Conservation (phyloP, 176 grass and related monocot species). For the Poa pratensis region DNA sequence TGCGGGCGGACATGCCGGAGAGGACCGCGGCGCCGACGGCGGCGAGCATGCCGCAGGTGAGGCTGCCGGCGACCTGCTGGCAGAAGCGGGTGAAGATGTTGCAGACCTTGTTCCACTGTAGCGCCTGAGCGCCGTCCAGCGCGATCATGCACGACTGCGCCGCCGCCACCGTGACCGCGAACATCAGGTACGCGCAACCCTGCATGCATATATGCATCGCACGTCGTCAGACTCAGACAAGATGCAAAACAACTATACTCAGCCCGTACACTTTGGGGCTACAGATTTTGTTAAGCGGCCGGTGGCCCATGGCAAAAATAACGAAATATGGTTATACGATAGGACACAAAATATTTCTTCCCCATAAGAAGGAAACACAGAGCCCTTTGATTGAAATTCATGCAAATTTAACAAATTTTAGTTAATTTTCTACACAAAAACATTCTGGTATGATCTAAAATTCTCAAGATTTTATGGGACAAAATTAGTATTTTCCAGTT, state of each 20-base stretch:
- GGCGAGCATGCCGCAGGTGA: constrained; percentile 54
- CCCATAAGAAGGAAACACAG: neutral
- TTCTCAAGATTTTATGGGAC: neutral
- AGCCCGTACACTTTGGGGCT: neutral
- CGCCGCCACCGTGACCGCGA: constrained; percentile 68
- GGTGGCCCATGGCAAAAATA: too few species aligned
- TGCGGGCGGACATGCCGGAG: constrained; percentile 74
- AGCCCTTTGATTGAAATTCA: neutral
- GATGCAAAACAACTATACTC: neutral
- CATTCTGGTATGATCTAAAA: neutral
- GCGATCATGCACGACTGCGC: constrained; percentile 68
- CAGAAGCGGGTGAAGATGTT: constrained; percentile 97
- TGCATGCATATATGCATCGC: neutral
- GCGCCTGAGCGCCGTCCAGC: constrained; percentile 42
- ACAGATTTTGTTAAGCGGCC: neutral
- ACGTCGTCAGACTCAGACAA: neutral
- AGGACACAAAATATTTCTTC: neutral
- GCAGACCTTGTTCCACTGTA: constrained; percentile 94
- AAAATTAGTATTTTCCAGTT: neutral
- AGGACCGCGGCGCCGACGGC: constrained; percentile 49
- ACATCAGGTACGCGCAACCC: constrained; percentile 61
- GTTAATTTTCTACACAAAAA: neutral
- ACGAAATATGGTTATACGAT: neutral
- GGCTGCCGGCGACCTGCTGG: constrained; percentile 71
- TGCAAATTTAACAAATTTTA: neutral